Evolutionary conservation across 2,329 filamentous ascomycete genomes (phyloP), one percentile per base, ranked within the genome.

Genomic region (Hypoxylon sp.): DNA sequence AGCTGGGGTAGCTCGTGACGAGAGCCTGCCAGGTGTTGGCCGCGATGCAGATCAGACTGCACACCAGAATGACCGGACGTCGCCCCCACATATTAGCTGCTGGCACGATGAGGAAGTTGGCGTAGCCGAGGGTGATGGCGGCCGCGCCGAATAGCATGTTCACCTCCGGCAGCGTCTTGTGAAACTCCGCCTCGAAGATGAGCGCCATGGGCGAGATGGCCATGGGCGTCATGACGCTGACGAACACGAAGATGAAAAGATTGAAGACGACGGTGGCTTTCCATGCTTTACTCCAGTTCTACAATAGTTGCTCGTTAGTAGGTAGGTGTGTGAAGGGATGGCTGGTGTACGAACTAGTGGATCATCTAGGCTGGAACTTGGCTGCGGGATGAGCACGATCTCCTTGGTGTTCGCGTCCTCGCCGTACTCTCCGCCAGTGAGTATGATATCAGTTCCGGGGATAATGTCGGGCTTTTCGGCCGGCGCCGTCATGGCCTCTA

Each of bases 121-220:
- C 61, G 43, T 69, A 71, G 3, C 69, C 69, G 2, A 71, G 62
- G 2, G 67, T 63, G 49, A 71, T 65, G 45, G 66, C 67, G 4
- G 63, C 63, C 7, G 58, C 67, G 26, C 67, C 67, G 48, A 69
- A 68, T 7, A 72, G 60, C 57, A 70, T 62, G 50, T 69, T 69
- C 32, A 71, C 65, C 50, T 70, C 59, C 2, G 67, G 60, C 6
- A 71, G 51, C 5, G 63, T 62, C 49, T 66, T 69, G 47, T 66
- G 30, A 52, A 69, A 72, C 55, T 71, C 65, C 34, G 57, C 51
- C 43, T 69, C 65, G 57, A 71, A 70, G 32, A 72, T 65, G 30
- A 64, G 57, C 5, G 69, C 69, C 51, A 73, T 52, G 8, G 70
- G 69, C 35, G 70, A 60, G 43, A 72, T 69, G 34, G 69, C 65